A percentile compares a stretch with the other conserved stretches of the same genome.
These are phyloP conservation scores for Ceratocystis harringtonii DNA, from an alignment of 2,329 filamentous ascomycete genomes.

Conservation along the genomic window DNA sequence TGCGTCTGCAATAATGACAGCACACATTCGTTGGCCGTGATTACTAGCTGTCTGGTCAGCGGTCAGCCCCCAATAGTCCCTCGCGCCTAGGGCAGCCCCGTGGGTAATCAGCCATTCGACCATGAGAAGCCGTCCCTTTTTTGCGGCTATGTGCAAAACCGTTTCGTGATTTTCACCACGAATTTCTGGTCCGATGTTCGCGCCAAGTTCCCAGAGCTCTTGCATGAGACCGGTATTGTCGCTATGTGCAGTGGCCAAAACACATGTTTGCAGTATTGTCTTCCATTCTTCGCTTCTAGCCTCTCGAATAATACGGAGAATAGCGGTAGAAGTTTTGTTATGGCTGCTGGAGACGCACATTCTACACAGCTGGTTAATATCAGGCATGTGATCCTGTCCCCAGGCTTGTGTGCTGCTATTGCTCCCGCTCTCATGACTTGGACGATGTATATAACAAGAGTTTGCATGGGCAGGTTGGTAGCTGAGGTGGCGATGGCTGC, in stretches of 20 bases:
- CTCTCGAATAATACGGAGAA: not conserved
- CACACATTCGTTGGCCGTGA: not conserved
- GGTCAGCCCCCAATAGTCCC: not conserved
- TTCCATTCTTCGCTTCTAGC: not conserved
- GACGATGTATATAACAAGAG: not conserved
- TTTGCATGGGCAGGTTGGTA: not conserved
- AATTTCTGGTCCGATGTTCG: not conserved
- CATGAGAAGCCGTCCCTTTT: conserved; percentile 1
- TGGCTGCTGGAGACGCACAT: conserved; percentile 17
- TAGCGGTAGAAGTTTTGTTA: conserved; percentile 17
- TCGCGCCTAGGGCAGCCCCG: conserved; percentile 6
- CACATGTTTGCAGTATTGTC: conserved; percentile 1
- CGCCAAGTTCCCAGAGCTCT: not conserved
- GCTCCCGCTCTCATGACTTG: conserved; percentile 9
- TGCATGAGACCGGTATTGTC: conserved; percentile 15
- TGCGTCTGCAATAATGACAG: conserved; percentile 2
- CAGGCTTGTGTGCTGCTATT: conserved; percentile 9
- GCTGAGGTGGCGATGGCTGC: not conserved
- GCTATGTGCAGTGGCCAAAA: conserved; percentile 8
- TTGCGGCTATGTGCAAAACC: conserved; percentile 12
- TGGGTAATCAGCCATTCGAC: conserved; percentile 8
- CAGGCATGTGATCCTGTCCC: not conserved
- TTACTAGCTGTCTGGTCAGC: conserved; percentile 6
- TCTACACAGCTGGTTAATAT: conserved; percentile 11
- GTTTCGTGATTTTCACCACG: conserved; percentile 8